A percentile compares a stretch with the other conserved stretches of the same genome.
Evolutionary conservation across 208 protist genomes (phyloP).

Genomic region (Crithidia mellificae): DNA sequence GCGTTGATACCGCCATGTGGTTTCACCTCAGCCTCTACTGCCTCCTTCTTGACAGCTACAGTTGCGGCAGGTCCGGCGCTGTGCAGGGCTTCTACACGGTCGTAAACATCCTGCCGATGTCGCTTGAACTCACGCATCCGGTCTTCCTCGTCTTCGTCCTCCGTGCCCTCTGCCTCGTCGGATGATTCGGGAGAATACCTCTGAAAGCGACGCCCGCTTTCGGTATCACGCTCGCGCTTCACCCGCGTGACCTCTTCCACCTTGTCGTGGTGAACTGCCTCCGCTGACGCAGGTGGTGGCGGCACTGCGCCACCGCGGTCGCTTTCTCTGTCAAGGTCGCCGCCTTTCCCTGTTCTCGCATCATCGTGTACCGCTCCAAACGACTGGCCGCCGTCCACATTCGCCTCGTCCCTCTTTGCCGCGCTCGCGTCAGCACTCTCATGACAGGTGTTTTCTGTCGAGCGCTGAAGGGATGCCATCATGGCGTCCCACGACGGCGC

Average conservation of each 20-base stretch:
- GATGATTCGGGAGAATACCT: neutral
- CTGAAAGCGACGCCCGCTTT: neutral
- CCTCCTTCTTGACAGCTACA: neutral
- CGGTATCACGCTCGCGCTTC: neutral
- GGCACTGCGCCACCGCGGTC: neutral
- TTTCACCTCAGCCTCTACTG: neutral
- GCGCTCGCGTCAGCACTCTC: slow-evolving; percentile 14
- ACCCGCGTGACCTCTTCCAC: neutral
- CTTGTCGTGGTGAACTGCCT: neutral
- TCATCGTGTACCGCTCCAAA: too few relatives aligned
- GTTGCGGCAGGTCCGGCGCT: neutral
- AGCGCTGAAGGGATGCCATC: slow-evolving; percentile 28
- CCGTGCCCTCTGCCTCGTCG: slow-evolving; percentile 10
- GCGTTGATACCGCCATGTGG: neutral
- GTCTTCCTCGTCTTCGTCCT: slow-evolving; percentile 41
- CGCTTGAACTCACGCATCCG: slow-evolving; percentile 73
- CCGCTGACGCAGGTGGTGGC: neutral
- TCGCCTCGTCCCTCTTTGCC: neutral
- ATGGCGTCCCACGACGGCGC: slow-evolving; percentile 31
- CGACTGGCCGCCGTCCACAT: too few relatives aligned
- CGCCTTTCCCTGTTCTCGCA: too few relatives aligned
- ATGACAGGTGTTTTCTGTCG: neutral
- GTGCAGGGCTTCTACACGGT: slow-evolving; percentile 17
- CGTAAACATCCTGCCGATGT: slow-evolving; percentile 28
- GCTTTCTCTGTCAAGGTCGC: too few relatives aligned